These are phyloP conservation scores for Pythium monospermum DNA, from an alignment of 352 stramenopile species.

Conservation along the genomic window DNA sequence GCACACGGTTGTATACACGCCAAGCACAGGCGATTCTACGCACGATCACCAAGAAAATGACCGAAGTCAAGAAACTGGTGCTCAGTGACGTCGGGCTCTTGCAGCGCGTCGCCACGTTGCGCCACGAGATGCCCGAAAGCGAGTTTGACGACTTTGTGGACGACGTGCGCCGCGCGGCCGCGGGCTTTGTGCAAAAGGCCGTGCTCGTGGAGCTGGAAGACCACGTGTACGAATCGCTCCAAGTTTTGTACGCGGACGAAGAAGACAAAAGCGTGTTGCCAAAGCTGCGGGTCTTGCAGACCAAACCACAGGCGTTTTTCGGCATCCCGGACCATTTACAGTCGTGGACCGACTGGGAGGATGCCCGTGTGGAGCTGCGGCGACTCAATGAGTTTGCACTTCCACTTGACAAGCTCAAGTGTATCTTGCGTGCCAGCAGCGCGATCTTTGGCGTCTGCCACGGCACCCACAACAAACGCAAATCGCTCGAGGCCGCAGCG, in stretches of 20 bases:
- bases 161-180: constrained; percentile 51
- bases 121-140: constrained; percentile 30
- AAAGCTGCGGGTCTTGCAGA: constrained; percentile 54
- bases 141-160: constrained; percentile 61
- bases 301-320: constrained; percentile 49
- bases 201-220: constrained; percentile 58
- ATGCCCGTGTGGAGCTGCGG: constrained; percentile 45
- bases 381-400: constrained; percentile 53
- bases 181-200: constrained; percentile 39
- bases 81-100: constrained; percentile 37
- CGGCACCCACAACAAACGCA: no score
- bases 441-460: constrained; percentile 42
- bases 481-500: no score
- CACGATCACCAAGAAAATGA: constrained; percentile 46
- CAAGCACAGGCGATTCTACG: constrained; percentile 46
- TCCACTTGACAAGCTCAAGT: constrained; percentile 69
- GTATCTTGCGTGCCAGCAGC: constrained; percentile 48
- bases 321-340: constrained; percentile 42
- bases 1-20: constrained; percentile 30
- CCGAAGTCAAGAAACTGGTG: constrained; percentile 42
- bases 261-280: constrained; percentile 37
- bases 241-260: constrained; percentile 43
- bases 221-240: constrained; percentile 49
- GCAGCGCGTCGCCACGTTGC: constrained; percentile 26
- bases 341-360: constrained; percentile 49